phyloP scores from a whole-genome alignment of 2,329 filamentous ascomycete species.

The Blumeria graminis region DNA sequence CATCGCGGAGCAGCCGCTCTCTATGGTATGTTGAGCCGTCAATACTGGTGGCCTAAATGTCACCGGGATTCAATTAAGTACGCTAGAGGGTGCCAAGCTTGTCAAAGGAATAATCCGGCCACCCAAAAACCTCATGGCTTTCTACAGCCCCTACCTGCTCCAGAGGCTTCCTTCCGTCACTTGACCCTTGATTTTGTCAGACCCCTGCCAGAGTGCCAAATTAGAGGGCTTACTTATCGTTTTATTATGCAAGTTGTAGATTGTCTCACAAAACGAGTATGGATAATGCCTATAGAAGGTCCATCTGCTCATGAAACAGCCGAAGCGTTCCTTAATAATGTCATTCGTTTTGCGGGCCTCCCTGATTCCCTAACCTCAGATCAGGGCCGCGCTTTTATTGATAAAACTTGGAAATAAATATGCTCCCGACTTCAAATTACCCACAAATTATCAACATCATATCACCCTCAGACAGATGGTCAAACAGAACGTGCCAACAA shows the following conservation, averaged over 20 bases:
- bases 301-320: neutral
- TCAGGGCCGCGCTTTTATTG: neutral
- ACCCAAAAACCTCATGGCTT: too few relatives aligned
- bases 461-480: neutral
- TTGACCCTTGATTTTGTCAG: neutral
- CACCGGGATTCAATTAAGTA: too few relatives aligned
- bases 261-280: neutral
- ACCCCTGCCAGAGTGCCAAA: neutral
- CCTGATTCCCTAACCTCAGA: neutral
- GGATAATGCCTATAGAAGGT: neutral
- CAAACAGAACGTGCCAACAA: neutral
- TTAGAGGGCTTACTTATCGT: neutral
- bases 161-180: neutral
- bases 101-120: too few relatives aligned
- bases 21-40: too few relatives aligned
- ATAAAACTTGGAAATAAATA: neutral
- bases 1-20: too few relatives aligned
- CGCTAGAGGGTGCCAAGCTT: too few relatives aligned
- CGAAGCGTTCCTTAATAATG: constrained; percentile 7
- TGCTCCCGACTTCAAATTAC: neutral
- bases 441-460: neutral
- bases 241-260: neutral
- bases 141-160: neutral
- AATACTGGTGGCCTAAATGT: too few relatives aligned
- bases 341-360: constrained; percentile 6